Conservation (phyloP, 179 eudicot genomes). For the Vitellaria paradoxa region DNA sequence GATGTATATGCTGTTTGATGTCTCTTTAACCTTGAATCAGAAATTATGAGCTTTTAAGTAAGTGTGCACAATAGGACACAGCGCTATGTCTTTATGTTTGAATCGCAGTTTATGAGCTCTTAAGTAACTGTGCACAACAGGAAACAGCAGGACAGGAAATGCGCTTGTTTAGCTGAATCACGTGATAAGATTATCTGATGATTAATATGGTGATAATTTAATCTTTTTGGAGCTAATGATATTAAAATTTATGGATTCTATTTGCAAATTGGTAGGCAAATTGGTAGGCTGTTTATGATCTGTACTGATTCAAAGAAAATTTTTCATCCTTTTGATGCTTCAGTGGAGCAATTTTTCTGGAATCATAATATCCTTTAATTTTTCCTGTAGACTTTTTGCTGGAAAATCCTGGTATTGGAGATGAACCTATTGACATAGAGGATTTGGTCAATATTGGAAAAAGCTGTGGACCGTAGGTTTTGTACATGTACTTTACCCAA, state of each 20-base stretch:
- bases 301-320: not conserved
- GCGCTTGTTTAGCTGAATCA: not conserved
- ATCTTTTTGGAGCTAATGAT: not conserved
- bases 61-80: too few relatives aligned
- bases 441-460: slow-evolving; percentile 90
- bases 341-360: not conserved
- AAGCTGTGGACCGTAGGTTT: slow-evolving; percentile 88
- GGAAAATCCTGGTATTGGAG: slow-evolving; percentile 74
- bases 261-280: not conserved
- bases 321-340: slow-evolving; percentile 9
- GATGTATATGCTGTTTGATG: not conserved
- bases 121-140: not conserved
- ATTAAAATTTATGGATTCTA: not conserved
- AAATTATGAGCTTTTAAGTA: not conserved
- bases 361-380: not conserved
- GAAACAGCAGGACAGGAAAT: not conserved
- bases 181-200: not conserved
- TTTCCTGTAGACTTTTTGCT: slow-evolving; percentile 60
- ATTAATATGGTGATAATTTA: not conserved
- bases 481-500: slow-evolving; percentile 1
- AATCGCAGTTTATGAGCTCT: not conserved
- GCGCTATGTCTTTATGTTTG: not conserved
- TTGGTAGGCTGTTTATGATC: not conserved
- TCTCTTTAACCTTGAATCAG: not conserved
- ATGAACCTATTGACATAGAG: slow-evolving; percentile 95